phyloP scores from a whole-genome alignment of 108 stramenopile species.

The Licmophora abbreviata region DNA sequence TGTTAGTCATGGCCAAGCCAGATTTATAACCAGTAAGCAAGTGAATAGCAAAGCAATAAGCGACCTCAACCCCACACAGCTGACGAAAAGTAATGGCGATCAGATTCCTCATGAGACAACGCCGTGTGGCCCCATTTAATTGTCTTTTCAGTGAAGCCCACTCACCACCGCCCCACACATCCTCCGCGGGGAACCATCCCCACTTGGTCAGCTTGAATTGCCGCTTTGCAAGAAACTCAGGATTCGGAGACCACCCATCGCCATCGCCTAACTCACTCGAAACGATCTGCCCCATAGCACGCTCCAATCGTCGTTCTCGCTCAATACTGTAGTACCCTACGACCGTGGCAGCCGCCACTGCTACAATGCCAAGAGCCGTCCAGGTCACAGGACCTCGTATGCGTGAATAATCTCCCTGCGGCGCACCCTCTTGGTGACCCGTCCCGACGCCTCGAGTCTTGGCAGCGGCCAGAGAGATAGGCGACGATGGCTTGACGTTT shows the following conservation, averaged over 20 bases:
- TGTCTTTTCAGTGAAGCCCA: conserved; percentile 6
- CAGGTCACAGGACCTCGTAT: conserved; percentile 71
- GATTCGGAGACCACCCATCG: conserved; percentile 80
- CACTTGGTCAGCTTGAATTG: conserved; percentile 66
- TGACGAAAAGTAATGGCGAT: no score
- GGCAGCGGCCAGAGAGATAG: no score
- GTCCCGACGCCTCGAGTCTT: not conserved
- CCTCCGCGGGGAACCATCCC: conserved; percentile 87
- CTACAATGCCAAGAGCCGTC: conserved; percentile 72
- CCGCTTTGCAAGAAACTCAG: conserved; percentile 74
- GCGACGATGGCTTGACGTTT: no score
- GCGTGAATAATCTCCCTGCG: conserved; percentile 3
- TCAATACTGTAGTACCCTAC: conserved; percentile 83
- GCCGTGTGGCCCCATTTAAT: no score
- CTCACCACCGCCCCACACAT: conserved; percentile 85
- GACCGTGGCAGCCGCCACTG: conserved; percentile 67
- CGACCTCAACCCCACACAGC: no score
- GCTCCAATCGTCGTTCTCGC: conserved; percentile 78
- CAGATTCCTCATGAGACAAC: no score
- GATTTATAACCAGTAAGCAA: not conserved
- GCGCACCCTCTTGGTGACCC: not conserved
- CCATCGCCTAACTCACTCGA: conserved; percentile 70
- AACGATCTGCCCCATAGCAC: conserved; percentile 85
- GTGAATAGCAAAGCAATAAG: no score
- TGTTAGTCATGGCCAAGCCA: conserved; percentile 2